Conservation (phyloP, 1,284 basidiomycete species). For the Somion occarium region DNA sequence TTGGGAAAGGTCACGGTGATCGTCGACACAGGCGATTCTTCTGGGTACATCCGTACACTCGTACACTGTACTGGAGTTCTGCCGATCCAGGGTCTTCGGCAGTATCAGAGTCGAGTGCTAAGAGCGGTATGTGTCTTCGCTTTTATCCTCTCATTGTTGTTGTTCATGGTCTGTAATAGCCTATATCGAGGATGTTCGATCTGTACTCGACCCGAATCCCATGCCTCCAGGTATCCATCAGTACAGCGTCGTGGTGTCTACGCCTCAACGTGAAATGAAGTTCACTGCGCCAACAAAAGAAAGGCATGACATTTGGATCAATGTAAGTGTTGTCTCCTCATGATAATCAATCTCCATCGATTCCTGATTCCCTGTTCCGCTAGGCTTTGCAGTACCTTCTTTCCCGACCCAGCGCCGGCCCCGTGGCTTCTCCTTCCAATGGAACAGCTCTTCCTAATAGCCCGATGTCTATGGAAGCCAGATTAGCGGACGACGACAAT, state of each 20-base stretch:
- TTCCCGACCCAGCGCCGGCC: conserved; percentile 48
- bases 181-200: conserved; percentile 91
- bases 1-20: conserved; percentile 90
- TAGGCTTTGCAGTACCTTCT: conserved; percentile 85
- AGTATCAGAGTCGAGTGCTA: conserved; percentile 89
- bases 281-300: conserved; percentile 93
- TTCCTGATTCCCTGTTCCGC: too few relatives aligned
- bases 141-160: conserved; percentile 11
- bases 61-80: conserved; percentile 96
- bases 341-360: too few relatives aligned
- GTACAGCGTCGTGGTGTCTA: conserved; percentile 91
- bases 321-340: conserved; percentile 42
- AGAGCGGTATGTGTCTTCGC: conserved; percentile 72
- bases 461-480: conserved; percentile 44
- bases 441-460: conserved; percentile 44
- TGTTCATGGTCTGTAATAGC: conserved; percentile 44
- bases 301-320: conserved; percentile 95
- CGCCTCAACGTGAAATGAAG: conserved; percentile 94
- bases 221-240: conserved; percentile 91
- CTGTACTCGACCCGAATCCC: conserved; percentile 89
- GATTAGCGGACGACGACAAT: conserved; percentile 50
- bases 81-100: conserved; percentile 87
- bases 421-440: conserved; percentile 39
- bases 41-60: conserved; percentile 99
- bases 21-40: conserved; percentile 95